These are phyloP conservation scores for Penicillium coffeae DNA, from an alignment of 495 filamentous ascomycete species.

Conservation along the genomic window DNA sequence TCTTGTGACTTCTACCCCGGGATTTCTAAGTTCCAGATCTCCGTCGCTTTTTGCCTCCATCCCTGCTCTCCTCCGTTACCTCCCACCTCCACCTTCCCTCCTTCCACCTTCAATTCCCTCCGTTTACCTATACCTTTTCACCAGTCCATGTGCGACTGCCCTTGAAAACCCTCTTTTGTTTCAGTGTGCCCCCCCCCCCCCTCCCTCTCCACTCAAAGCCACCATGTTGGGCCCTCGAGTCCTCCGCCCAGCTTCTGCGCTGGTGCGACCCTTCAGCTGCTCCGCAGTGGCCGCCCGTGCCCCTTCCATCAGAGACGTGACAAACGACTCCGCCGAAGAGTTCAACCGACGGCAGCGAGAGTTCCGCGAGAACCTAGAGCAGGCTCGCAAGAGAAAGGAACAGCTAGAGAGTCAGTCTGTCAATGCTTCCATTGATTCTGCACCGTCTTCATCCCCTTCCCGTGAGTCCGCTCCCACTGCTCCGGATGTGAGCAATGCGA, in stretches of 20 bases:
- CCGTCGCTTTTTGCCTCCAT: slow-evolving; percentile 6
- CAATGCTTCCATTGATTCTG: slow-evolving; percentile 45
- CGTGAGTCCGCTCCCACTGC: slow-evolving; percentile 55
- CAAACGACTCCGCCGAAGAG: slow-evolving; percentile 59
- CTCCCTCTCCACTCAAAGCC: background rate
- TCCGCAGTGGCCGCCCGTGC: slow-evolving; percentile 52
- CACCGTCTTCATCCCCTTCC: slow-evolving; percentile 41
- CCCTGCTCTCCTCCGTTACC: slow-evolving; percentile 7
- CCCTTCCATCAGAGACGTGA: slow-evolving; percentile 84
- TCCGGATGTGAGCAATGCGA: slow-evolving; percentile 55
- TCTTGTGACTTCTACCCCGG: background rate
- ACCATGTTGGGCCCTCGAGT: slow-evolving; percentile 49
- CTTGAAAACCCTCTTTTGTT: slow-evolving; percentile 2
- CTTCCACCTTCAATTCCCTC: slow-evolving; percentile 7
- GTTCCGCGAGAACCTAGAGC: slow-evolving; percentile 78
- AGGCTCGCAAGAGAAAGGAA: slow-evolving; percentile 68
- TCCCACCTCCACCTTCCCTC: slow-evolving; percentile 13
- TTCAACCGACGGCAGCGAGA: slow-evolving; percentile 80
- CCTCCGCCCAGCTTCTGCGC: slow-evolving; percentile 43
- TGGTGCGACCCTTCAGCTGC: slow-evolving; percentile 59
- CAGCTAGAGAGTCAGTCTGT: slow-evolving; percentile 78
- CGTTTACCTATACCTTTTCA: slow-evolving; percentile 6
- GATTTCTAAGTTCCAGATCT: background rate
- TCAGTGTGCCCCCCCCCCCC: background rate
- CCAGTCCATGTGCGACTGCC: background rate